phyloP scores from a whole-genome alignment of 495 filamentous ascomycete species.

The Hypoxylon crocopeplum region DNA sequence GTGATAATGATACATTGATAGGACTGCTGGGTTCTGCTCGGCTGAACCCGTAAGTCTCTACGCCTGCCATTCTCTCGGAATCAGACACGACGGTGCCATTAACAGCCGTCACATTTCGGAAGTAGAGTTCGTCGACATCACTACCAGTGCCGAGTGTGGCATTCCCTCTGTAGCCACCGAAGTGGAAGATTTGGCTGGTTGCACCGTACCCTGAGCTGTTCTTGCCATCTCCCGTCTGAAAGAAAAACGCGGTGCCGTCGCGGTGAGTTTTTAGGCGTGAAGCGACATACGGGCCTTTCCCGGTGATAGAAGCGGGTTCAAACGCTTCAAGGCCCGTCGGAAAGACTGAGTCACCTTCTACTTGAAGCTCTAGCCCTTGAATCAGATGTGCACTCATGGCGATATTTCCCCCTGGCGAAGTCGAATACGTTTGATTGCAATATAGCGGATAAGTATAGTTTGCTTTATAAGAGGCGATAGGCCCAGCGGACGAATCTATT shows the following conservation, averaged over 20 bases:
- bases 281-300: slow-evolving; percentile 39
- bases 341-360: slow-evolving; percentile 64
- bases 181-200: slow-evolving; percentile 61
- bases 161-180: slow-evolving; percentile 41
- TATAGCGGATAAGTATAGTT: slow-evolving; percentile 68
- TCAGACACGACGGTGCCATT: slow-evolving; percentile 42
- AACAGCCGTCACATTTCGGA: slow-evolving; percentile 38
- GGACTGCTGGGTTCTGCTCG: background rate
- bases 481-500: slow-evolving; percentile 52
- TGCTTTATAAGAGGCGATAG: slow-evolving; percentile 44
- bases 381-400: slow-evolving; percentile 64
- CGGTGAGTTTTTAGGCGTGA: slow-evolving; percentile 56
- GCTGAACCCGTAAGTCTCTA: slow-evolving; percentile 3
- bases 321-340: slow-evolving; percentile 63
- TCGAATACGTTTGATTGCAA: slow-evolving; percentile 61
- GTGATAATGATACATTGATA: background rate
- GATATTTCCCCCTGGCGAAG: slow-evolving; percentile 55
- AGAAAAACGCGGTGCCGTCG: slow-evolving; percentile 62
- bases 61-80: slow-evolving; percentile 33
- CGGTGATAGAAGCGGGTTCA: background rate
- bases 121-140: slow-evolving; percentile 40
- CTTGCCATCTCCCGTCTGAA: slow-evolving; percentile 51
- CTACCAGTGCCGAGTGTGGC: slow-evolving; percentile 9
- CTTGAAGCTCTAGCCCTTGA: slow-evolving; percentile 63
- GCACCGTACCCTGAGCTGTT: slow-evolving; percentile 58